Base-by-base conservation (phyloP, 345 rosid genomes). In the Eucalyptus tenuipes region DNA sequence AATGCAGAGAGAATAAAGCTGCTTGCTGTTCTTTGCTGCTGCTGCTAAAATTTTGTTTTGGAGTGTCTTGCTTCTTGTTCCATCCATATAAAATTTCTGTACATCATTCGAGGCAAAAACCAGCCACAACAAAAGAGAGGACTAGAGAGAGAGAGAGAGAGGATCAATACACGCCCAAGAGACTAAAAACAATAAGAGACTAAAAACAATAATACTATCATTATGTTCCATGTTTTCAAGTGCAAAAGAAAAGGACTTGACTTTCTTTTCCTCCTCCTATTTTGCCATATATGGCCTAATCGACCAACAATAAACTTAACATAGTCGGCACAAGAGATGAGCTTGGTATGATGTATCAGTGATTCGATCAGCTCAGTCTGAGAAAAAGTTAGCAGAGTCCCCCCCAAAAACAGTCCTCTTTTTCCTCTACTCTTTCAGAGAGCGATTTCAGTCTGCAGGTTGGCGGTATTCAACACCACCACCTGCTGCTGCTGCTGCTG, bases 371-470 rank as follows among this genome's bases (percentile, higher is more conserved):
- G 82, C 42, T 68, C 44, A 33, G 44, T 68, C 82, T 40, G 29
- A 75, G 47, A 75, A 20, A 40, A 75, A 75, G 82, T 75, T 37
- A 37, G 47, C 45, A 37, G 82, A 71, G 81, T 71, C 27, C 27
- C 82, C 81, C 82, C 45, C 8, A 75, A 75, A 75, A 75, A 71
- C 4, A 37, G 82, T 75, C 82, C 47, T n/a, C 40, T 75, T 20
- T 40, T 40, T 75, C 24, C 47, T 10, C 82, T 40, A 75, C 15
- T 40, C 86, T 88, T 88, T 93, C 88, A 95, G 50, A 92, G 94
- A 89, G 95, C 94, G 25, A 95, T 75, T 91, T 93, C 92, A 87
- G 97, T 90, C 89, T 93, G 93, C 90, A 93, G 90, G 87, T 93
- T 85, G 66, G 95, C 45, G 81, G 93, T 90, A 88, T 90, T 94